A percentile compares a stretch with the other conserved stretches of the same genome.
These are phyloP conservation scores for Colletotrichum eremochloae DNA, from an alignment of 2,329 filamentous ascomycete species.

Conservation along the genomic window DNA sequence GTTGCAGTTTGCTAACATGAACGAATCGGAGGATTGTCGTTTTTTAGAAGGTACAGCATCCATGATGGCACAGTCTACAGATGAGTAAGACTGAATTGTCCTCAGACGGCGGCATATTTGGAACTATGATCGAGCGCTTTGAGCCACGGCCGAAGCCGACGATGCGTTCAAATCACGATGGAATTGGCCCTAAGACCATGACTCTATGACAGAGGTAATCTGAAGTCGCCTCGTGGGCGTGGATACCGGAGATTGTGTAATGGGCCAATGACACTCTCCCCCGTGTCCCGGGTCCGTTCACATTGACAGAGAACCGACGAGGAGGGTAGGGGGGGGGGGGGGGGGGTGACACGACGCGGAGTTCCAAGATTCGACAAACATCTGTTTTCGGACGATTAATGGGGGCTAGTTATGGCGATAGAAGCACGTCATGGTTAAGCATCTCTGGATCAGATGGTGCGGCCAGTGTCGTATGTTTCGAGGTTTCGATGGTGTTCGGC, in stretches of 20 bases:
- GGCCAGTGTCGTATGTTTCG: slow-evolving; percentile 26
- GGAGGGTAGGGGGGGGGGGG: background rate
- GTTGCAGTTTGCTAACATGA: background rate
- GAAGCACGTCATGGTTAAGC: slow-evolving; percentile 20
- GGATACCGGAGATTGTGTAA: background rate
- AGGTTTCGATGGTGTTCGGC: slow-evolving; percentile 17
- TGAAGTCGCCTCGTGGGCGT: background rate
- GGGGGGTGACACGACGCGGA: slow-evolving; percentile 27
- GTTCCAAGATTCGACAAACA: background rate
- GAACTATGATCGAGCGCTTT: background rate
- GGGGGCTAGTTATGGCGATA: slow-evolving; percentile 17
- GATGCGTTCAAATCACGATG: background rate
- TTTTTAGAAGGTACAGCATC: background rate
- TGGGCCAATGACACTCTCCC: background rate
- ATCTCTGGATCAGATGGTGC: slow-evolving; percentile 21
- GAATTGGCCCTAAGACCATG: background rate
- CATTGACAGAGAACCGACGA: background rate
- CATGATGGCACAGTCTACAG: background rate
- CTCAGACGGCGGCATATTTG: background rate
- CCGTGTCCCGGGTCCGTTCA: background rate
- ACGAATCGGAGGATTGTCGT: background rate
- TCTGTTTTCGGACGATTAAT: slow-evolving; percentile 21
- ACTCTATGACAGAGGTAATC: background rate
- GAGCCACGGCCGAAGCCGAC: background rate
- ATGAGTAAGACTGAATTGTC: background rate